Evolutionary conservation across 1,139 yeast genomes (phyloP).

Genomic region (Suhomyces wounanorum): DNA sequence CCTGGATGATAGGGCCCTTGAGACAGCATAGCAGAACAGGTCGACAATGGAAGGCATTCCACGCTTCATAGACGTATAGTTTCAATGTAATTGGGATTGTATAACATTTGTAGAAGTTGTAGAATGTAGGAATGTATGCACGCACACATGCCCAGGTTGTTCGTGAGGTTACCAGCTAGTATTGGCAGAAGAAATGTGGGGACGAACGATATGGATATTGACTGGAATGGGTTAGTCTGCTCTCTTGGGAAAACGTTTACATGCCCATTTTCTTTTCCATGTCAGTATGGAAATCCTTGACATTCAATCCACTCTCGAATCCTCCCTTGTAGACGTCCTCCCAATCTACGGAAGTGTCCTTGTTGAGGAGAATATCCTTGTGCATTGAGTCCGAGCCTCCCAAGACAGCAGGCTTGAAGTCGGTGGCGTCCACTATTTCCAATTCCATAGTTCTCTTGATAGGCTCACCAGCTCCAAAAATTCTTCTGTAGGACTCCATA

Average conservation of each 20-base stretch:
- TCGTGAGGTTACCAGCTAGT: neutral
- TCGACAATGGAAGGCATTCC: neutral
- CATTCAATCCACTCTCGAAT: constrained; percentile 41
- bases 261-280: constrained; percentile 66
- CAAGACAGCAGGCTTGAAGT: constrained; percentile 63
- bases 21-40: neutral
- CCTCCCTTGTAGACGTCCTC: constrained; percentile 79
- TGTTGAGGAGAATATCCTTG: constrained; percentile 74
- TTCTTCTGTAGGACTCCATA: constrained; percentile 75
- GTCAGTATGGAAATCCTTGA: constrained; percentile 64
- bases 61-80: neutral
- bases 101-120: neutral
- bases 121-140: neutral
- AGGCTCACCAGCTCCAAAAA: constrained; percentile 94
- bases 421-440: constrained; percentile 70
- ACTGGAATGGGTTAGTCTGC: neutral
- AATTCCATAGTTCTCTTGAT: constrained; percentile 88
- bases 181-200: neutral
- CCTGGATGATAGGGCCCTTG: neutral
- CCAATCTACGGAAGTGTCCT: constrained; percentile 82
- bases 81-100: neutral
- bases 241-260: constrained; percentile 20
- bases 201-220: neutral
- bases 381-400: constrained; percentile 63
- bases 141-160: neutral